These are phyloP conservation scores for Globisporangium barbulae DNA, from an alignment of 352 stramenopile species.

Conservation along the genomic window DNA sequence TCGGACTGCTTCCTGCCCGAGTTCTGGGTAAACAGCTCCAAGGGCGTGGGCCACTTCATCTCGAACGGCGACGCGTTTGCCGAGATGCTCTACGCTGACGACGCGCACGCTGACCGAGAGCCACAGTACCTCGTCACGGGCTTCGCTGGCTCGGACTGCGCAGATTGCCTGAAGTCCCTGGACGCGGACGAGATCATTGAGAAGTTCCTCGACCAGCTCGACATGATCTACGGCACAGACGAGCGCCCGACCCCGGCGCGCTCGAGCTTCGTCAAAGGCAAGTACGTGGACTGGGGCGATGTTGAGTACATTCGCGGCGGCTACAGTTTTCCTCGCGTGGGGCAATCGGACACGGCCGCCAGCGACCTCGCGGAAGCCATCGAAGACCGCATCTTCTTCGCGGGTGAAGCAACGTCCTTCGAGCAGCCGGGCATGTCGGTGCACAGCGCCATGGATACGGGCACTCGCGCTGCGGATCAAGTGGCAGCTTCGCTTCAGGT, in stretches of 20 bases:
- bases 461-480: slow-evolving; percentile 56
- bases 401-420: slow-evolving; percentile 75
- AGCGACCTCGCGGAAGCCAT: slow-evolving; percentile 55
- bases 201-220: slow-evolving; percentile 66
- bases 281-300: slow-evolving; percentile 78
- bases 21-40: slow-evolving; percentile 80
- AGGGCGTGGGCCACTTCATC: slow-evolving; percentile 58
- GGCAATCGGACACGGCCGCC: slow-evolving; percentile 57
- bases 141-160: slow-evolving; percentile 65
- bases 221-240: slow-evolving; percentile 68
- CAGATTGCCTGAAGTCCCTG: slow-evolving; percentile 46
- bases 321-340: slow-evolving; percentile 75
- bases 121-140: slow-evolving; percentile 73
- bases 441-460: slow-evolving; percentile 79
- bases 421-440: slow-evolving; percentile 82
- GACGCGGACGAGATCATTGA: slow-evolving; percentile 51
- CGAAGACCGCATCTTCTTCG: slow-evolving; percentile 74
- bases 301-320: slow-evolving; percentile 64
- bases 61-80: slow-evolving; percentile 43
- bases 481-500: slow-evolving; percentile 39
- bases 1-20: slow-evolving; percentile 80
- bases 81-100: slow-evolving; percentile 12
- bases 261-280: slow-evolving; percentile 64
- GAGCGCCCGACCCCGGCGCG: slow-evolving; percentile 51
- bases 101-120: slow-evolving; percentile 13